These are phyloP conservation scores for Penicillium sclerotiorum DNA, from an alignment of 2,329 filamentous ascomycete species.

Conservation along the genomic window DNA sequence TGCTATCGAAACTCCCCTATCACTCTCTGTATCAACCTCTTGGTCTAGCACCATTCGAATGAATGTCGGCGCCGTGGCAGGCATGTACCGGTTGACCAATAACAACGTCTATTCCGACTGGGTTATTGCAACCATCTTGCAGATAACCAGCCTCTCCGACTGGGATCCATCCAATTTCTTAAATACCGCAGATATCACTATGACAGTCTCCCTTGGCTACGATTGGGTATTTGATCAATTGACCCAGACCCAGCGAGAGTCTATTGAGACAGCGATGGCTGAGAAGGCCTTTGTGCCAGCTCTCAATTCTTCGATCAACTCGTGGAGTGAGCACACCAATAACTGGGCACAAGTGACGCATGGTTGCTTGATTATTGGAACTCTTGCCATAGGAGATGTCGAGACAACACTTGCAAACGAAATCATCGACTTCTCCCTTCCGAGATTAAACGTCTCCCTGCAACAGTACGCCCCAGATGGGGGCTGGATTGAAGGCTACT, in stretches of 20 bases:
- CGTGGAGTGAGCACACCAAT: conserved; percentile 9
- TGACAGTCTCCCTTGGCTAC: conserved; percentile 6
- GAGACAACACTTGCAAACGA: not conserved
- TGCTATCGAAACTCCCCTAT: not conserved
- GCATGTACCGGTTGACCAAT: conserved; percentile 2
- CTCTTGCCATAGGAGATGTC: conserved; percentile 5
- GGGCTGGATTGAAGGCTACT: conserved; percentile 7
- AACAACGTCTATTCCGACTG: conserved; percentile 2
- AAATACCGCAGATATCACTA: conserved; percentile 6
- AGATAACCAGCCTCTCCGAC: not conserved
- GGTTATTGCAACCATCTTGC: not conserved
- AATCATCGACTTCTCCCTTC: conserved; percentile 3
- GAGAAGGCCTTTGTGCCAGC: conserved; percentile 3
- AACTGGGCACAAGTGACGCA: conserved; percentile 8
- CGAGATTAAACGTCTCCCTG: not conserved
- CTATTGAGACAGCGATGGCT: not conserved
- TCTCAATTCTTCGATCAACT: conserved; percentile 4
- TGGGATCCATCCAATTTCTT: conserved; percentile 6
- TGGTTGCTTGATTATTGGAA: conserved; percentile 3
- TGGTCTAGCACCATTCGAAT: conserved; percentile 10
- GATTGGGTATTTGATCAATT: conserved; percentile 6
- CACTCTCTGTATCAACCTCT: not conserved
- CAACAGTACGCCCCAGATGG: conserved; percentile 3
- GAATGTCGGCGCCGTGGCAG: conserved; percentile 6
- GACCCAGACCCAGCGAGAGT: not conserved